phyloP scores from a whole-genome alignment of 169 alveolate species.

The Theileria sp. region DNA sequence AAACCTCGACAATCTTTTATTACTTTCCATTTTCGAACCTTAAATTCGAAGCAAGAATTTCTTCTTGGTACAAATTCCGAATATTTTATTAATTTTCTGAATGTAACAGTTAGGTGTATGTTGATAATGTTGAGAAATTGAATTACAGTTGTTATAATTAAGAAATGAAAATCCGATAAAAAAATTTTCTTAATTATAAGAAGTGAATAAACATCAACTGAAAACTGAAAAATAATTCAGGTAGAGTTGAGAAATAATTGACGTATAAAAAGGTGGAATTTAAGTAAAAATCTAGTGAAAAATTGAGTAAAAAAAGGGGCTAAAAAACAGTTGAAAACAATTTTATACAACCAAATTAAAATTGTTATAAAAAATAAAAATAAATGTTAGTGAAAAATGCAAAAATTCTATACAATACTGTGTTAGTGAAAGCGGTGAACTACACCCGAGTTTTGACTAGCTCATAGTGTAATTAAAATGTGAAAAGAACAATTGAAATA shows the following conservation, averaged over 20 bases:
- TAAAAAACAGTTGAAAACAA: background rate
- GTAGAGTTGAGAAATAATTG: background rate
- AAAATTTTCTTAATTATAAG: background rate
- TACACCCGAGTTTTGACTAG: background rate
- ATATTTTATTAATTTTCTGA: no score
- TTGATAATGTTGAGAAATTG: background rate
- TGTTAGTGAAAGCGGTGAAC: background rate
- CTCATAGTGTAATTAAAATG: background rate
- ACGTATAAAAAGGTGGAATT: background rate
- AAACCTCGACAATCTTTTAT: slow-evolving; percentile 2
- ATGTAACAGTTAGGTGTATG: background rate
- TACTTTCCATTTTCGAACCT: background rate
- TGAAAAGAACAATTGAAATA: background rate
- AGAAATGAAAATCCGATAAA: background rate
- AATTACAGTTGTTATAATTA: background rate
- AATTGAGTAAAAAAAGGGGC: background rate
- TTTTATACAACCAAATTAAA: background rate
- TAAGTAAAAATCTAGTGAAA: background rate
- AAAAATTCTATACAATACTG: background rate
- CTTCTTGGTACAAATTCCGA: no score
- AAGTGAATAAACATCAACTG: background rate
- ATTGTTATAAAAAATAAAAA: background rate
- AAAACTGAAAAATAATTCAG: background rate
- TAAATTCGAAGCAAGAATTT: no score
- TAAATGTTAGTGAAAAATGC: background rate